Base-by-base conservation (phyloP, 140 eudicot genomes). In the Anethum foeniculum region DNA sequence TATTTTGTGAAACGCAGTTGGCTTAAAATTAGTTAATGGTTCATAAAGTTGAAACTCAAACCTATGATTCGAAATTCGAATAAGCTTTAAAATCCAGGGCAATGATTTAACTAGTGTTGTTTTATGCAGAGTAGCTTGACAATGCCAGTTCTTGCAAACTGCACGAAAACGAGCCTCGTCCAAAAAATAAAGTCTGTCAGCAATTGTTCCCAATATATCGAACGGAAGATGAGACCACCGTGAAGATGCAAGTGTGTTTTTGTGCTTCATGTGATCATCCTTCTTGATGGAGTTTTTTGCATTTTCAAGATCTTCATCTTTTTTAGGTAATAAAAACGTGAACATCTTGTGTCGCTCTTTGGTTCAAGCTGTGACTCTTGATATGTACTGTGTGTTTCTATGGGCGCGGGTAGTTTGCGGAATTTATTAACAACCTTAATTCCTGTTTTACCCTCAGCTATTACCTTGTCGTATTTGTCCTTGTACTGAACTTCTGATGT, bases 141-240 rank as follows among this genome's bases (percentile, higher is more conserved):
- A 68, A 34, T 16, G 74, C 74, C 41, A 68, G 43, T 68, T 16
- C 73, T 67, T 67, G 73, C 73, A 67, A 30, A 67, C 73, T 13
- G 73, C 73, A 67, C 41, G 43, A 67, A 67, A 67, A 30, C 73
- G 73, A 67, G n/a, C 69, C 69, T 60, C 69, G 32, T 67, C 43
- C 0, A 12, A 0, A 12, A 13, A 67, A 67, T 32, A 67, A 6
- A 67, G 73, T 30, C 73, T 67, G 73, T 67, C 73, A 13, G 41
- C 41, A 3, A 67, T 67, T 30, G 19, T 15, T 67, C 41, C 73
- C 19, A 32, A 14, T 67, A 30, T 30, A 67, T 67, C 73, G 0
- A 30, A 28, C 0, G 73, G 73, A 67, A 67, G 41, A 67, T 30
- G 9, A 67, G 39, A 67, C 73, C 73, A 67, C 6, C 69, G 69